Evolutionary conservation across 2,329 filamentous ascomycete species (phyloP).

Genomic region (Chalaropsis thielavioides): DNA sequence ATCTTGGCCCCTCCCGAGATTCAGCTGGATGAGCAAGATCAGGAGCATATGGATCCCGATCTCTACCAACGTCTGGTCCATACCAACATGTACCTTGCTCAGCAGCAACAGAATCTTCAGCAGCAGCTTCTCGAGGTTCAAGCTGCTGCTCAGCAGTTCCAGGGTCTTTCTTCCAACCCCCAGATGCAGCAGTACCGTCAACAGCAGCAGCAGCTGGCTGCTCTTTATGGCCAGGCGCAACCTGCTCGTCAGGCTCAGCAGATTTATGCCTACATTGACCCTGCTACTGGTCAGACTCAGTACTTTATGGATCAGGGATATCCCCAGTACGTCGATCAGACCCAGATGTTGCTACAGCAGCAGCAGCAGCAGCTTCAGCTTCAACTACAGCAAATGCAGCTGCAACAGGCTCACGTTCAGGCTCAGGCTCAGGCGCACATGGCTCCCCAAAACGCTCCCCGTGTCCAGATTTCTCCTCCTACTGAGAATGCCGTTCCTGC

Average conservation of each 20-base stretch:
- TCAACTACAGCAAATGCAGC: conserved; percentile 25
- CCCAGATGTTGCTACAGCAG: conserved; percentile 29
- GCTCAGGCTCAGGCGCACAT: conserved; percentile 18
- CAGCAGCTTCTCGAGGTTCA: conserved; percentile 81
- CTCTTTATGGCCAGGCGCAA: conserved; percentile 22
- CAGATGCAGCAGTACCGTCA: conserved; percentile 33
- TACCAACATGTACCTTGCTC: conserved; percentile 81
- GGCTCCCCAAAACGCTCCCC: conserved; percentile 32
- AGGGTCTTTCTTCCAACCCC: conserved; percentile 55
- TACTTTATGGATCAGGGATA: conserved; percentile 61
- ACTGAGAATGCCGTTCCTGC: conserved; percentile 40
- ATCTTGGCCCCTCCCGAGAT: conserved; percentile 73
- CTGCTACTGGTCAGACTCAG: conserved; percentile 67
- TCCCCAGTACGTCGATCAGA: conserved; percentile 27
- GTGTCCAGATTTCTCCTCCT: conserved; percentile 70
- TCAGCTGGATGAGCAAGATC: conserved; percentile 53
- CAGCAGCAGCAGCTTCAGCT: conserved; percentile 33
- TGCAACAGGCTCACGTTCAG: conserved; percentile 28
- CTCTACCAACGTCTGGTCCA: conserved; percentile 79
- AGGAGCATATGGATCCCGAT: conserved; percentile 68
- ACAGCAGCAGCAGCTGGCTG: conserved; percentile 31
- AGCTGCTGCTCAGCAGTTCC: conserved; percentile 68
- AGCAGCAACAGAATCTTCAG: conserved; percentile 89
- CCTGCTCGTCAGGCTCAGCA: conserved; percentile 30
- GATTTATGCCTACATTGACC: conserved; percentile 62